Base-by-base conservation (phyloP, 371 early-diverging fungal species). In the Actinomortierella wolfii region DNA sequence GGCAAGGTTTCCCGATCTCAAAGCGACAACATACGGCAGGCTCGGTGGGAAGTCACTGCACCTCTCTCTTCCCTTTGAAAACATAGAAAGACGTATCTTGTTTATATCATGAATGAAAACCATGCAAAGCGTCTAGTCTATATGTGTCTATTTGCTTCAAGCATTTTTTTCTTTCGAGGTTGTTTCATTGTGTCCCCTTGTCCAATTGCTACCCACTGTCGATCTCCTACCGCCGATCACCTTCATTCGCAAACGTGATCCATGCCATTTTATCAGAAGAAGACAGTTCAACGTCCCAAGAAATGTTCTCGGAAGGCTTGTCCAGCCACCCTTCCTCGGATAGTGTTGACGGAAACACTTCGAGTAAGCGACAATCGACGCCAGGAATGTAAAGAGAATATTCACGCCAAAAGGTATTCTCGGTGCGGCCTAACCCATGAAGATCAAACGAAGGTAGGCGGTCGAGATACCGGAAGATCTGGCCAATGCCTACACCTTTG, bases 401-500 rank as follows among this genome's bases (percentile, higher is more conserved):
- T 51, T 76, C 75, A 41, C 85, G 67, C 76, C 78, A 80, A 56
- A 84, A 85, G 48, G 80, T 81, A 44, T 77, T 47, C 13, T 56
- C 78, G 41, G 76, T 84, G 51, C 81, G 77, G 11, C 80, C 78
- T 0, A 84, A 68, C 34, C 68, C 73, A 51, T 78, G 79, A 26
- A 85, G 71, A 40, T 76, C 67, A 57, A 85, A 85, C 0, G 71
- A 79, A 0, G 86, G 86, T 29, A 85, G 59, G 15, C 67, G 68
- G 54, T 83, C 86, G 58, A 81, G 67, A 58, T 83, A 86, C 40
- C 78, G 54, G 45, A 86, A 85, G 53, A 85, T 73, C 64, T 86
- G 86, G 23, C 83, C 86, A 49, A 85, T 85, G 20, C 86, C 86
- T 0, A 85, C 83, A 18, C 83, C 86, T 42, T 85, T 62, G 26